Conservation (phyloP, 257 asterid genomes). For the Solanum paucissectum region DNA sequence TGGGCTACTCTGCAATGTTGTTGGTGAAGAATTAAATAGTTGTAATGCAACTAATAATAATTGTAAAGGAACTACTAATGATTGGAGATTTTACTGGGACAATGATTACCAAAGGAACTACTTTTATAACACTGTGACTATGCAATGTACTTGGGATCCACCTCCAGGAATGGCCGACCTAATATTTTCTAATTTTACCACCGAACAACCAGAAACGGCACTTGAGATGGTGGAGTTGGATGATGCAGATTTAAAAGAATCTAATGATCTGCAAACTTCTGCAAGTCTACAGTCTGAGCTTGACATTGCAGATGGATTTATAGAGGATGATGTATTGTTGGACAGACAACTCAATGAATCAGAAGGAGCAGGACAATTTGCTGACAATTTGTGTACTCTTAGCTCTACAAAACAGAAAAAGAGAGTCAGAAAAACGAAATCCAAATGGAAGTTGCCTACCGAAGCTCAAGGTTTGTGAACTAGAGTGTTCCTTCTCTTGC, state of each 20-base stretch:
- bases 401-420: conserved; percentile 27
- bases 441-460: conserved; percentile 14
- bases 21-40: conserved; percentile 7
- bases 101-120: conserved; percentile 45
- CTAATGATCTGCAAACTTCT: conserved; percentile 20
- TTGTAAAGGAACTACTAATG: conserved; percentile 17
- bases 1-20: conserved; percentile 3
- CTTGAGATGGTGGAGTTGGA: conserved; percentile 15
- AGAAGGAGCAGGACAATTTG: conserved; percentile 3
- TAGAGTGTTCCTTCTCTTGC: not conserved
- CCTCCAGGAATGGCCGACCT: conserved; percentile 55
- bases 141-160: conserved; percentile 80
- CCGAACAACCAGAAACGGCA: conserved; percentile 2
- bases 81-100: conserved; percentile 66
- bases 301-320: conserved; percentile 9
- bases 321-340: conserved; percentile 8
- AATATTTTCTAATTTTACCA: conserved; percentile 8
- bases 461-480: conserved; percentile 39
- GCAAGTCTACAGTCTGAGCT: conserved; percentile 12
- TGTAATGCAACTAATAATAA: conserved; percentile 2
- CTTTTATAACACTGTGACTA: conserved; percentile 44
- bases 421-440: conserved; percentile 35
- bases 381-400: conserved; percentile 13
- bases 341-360: conserved; percentile 17
- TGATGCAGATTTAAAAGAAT: conserved; percentile 7